Conservation (phyloP, 306 rosid species). For the Myrica gale region DNA sequence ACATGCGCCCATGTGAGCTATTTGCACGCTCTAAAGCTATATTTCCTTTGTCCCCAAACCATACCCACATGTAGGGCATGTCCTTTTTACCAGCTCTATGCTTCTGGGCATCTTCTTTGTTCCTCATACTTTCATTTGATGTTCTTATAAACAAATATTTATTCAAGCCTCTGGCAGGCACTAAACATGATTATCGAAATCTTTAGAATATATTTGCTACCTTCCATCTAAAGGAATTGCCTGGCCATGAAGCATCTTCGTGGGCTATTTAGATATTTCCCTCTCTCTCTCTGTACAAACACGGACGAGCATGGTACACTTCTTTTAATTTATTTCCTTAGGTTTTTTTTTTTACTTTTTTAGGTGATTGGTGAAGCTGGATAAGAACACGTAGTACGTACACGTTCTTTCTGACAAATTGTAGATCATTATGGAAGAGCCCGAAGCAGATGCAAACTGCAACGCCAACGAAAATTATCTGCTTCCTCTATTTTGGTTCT, state of each 20-base stretch:
- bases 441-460: neutral
- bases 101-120: constrained; percentile 51
- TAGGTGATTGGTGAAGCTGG: too few species aligned
- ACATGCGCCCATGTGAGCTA: constrained; percentile 59
- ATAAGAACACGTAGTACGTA: too few species aligned
- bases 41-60: constrained; percentile 64
- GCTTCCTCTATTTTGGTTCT: neutral
- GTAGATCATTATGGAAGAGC: neutral
- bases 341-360: too few species aligned
- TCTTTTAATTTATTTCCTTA: too few species aligned
- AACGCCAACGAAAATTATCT: neutral
- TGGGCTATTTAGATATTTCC: constrained; percentile 4
- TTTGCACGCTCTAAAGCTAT: constrained; percentile 54
- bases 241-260: constrained; percentile 39
- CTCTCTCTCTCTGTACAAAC: neutral
- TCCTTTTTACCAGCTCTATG: constrained; percentile 26
- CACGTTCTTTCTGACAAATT: too few species aligned
- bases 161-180: constrained; percentile 37
- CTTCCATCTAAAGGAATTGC: constrained; percentile 32
- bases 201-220: neutral
- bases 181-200: constrained; percentile 43
- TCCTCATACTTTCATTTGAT: constrained; percentile 31
- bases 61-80: constrained; percentile 75
- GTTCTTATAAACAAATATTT: neutral
- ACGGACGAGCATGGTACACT: neutral